Evolutionary conservation across 2,329 filamentous ascomycete species (phyloP), one percentile per base, ranked within the genome.

Genomic region (Teratosphaeria zuluensis): DNA sequence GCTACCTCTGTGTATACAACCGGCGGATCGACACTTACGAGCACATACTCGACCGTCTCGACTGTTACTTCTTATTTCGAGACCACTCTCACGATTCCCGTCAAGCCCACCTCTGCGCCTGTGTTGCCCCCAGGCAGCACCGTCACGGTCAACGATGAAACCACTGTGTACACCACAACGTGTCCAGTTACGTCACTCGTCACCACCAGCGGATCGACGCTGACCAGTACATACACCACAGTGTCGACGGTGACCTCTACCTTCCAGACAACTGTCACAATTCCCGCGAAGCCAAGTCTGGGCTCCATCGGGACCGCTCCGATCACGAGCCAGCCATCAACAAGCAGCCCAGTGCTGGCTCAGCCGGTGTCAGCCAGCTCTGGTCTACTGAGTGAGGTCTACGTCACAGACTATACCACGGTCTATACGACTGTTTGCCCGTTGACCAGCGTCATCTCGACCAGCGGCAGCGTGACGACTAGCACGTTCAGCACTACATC

Each of bases 181-280:
- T 64, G 61, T 55, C 58, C 60, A 3, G 59, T 33, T 21, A 57
- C 46, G 9, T n/a, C 51, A 19, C 51, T 32, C 11, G 33, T 31
- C 28, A 57, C 58, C 8, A 55, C 57, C 31, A 53, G 52, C 3
- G 31, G 51, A 24, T 24, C 28, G 19, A 59, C 60, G 11, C 30
- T 59, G 12, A 57, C 57, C 7, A 61, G 58, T 31, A 61, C 57
- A 9, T 59, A 61, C 48, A 58, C 52, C 30, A 61, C 62, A 16
- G 42, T 58, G 24, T 62, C 62, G 28, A 62, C 62, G 28, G 33
- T 62, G n/a, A 62, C 62, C 1, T 56, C 58, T 16, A 60, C 48
- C 12, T 55, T 38, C 12, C 28, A 30, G 31, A 48, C 42, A 8
- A 48, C 42, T 19, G 16, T 48, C 19, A 48, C 19, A 8, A 8